phyloP scores from a whole-genome alignment of 176 grass and related monocot species.

The Carex parvula region DNA sequence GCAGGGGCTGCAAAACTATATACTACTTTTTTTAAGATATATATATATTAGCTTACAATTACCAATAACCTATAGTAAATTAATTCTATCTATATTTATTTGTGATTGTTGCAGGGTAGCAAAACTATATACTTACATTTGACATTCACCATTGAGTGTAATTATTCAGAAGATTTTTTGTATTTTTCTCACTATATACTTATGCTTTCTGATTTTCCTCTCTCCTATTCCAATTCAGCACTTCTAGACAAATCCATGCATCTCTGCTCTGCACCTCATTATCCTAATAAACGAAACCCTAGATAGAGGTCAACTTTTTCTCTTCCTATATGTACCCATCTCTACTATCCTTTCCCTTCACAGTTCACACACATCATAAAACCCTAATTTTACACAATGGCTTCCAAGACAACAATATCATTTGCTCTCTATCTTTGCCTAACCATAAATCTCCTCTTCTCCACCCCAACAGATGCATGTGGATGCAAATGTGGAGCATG shows the following conservation, averaged over 20 bases:
- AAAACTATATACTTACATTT: not conserved
- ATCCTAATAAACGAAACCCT: not conserved
- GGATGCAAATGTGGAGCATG: constrained; percentile 33
- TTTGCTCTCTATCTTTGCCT: constrained; percentile 31
- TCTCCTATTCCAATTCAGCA: not conserved
- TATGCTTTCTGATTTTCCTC: not conserved
- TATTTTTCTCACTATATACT: not conserved
- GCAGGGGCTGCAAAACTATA: no score
- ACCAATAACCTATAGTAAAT: no score
- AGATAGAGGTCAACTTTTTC: not conserved
- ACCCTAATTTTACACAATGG: constrained; percentile 12
- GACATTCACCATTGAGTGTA: not conserved
- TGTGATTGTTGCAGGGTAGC: not conserved
- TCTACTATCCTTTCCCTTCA: not conserved
- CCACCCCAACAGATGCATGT: constrained; percentile 47
- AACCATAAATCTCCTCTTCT: constrained; percentile 48
- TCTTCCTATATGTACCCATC: constrained; percentile 32
- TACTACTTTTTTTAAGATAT: no score
- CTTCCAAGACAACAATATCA: constrained; percentile 12
- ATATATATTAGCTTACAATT: no score
- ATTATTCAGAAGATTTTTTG: not conserved
- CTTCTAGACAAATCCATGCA: not conserved
- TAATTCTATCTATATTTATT: no score
- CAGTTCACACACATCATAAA: not conserved
- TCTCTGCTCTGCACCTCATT: not conserved